Base-by-base conservation (phyloP, 305 asterid species). In the Solanum hybrid region DNA sequence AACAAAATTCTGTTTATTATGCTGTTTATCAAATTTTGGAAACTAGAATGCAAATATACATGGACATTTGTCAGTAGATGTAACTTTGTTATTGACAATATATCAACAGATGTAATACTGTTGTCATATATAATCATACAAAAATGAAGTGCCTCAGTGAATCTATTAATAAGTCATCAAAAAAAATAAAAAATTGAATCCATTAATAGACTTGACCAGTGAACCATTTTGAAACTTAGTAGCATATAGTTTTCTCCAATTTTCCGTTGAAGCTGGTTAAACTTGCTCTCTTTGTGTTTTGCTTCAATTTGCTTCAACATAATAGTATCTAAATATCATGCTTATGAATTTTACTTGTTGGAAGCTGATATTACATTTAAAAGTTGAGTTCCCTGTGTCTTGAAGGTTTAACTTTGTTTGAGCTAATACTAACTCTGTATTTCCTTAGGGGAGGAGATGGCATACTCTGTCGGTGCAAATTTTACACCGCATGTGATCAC, bases 401-500 rank as follows among this genome's bases (percentile, higher is more conserved):
- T 91, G 79, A 66, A 46, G 32, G 35, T 56, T 86, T 80, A 51
- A 75, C 22, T 87, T 90, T 88, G 73, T 78, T 87, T 14, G 64
- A 89, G 85, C 88, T 79, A 82, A 72, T 88, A 60, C 75, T 88
- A 88, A 88, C 56, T 89, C 89, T 76, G 35, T 88, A 86, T 86
- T 51, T 89, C 77, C 91, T 36, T 51, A 94, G 98, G 98, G 84
- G 93, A 92, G 56, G 88, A 89, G 85, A 90, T 85, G 88, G 86
- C 94, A 71, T 89, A 79, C 89, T 93, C 98, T 29, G 93, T 40
- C 32, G 95, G 97, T 87, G 98, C 95, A 91, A 94, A 94, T 91
- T 94, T 97, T 92, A 93, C 94, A 8, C 98, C 98, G 5, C 99
- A 97, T 71, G 95, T 95, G 93, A 92, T 97, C 90, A 94, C 96